Conservation (phyloP, 768 basidiomycete genomes). For the Lepiota venenata region DNA sequence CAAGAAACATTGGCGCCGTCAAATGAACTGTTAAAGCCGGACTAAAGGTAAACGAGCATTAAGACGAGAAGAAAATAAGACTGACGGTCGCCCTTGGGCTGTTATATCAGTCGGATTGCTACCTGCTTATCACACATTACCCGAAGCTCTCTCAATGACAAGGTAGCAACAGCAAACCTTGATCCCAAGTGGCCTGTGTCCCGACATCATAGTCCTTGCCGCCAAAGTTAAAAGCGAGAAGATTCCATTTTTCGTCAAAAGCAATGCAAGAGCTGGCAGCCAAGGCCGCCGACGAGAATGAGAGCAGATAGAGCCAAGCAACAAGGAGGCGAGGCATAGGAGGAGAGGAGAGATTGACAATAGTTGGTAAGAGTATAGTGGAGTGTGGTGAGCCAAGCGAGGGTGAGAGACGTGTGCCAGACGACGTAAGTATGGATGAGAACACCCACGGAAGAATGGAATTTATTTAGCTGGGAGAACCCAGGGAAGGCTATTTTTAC, state of each 20-base stretch:
- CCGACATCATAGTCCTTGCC: conserved; percentile 86
- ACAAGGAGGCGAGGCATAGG: conserved; percentile 18
- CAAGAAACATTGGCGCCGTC: conserved; percentile 61
- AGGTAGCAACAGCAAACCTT: conserved; percentile 36
- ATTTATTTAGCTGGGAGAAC: no score
- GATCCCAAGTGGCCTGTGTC: conserved; percentile 62
- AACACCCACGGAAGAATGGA: no score
- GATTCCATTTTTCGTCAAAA: conserved; percentile 79
- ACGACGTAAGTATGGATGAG: conserved; percentile 1
- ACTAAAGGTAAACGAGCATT: conserved; percentile 2
- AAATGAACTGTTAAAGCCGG: conserved; percentile 48
- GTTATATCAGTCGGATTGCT: conserved; percentile 62
- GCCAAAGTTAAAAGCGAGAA: conserved; percentile 82
- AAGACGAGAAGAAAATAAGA: conserved; percentile 4
- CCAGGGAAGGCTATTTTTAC: no score
- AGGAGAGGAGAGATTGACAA: neutral
- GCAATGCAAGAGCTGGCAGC: conserved; percentile 55
- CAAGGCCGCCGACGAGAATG: conserved; percentile 16
- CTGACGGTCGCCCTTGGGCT: conserved; percentile 74
- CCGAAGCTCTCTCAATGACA: neutral
- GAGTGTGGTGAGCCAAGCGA: neutral
- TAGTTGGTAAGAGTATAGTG: neutral
- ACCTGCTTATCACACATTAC: conserved; percentile 29
- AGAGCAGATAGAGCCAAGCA: conserved; percentile 14
- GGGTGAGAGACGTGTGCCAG: conserved; percentile 5